These are phyloP conservation scores for Lasiosphaeris hirsuta DNA, from an alignment of 495 filamentous ascomycete species.

Conservation along the genomic window DNA sequence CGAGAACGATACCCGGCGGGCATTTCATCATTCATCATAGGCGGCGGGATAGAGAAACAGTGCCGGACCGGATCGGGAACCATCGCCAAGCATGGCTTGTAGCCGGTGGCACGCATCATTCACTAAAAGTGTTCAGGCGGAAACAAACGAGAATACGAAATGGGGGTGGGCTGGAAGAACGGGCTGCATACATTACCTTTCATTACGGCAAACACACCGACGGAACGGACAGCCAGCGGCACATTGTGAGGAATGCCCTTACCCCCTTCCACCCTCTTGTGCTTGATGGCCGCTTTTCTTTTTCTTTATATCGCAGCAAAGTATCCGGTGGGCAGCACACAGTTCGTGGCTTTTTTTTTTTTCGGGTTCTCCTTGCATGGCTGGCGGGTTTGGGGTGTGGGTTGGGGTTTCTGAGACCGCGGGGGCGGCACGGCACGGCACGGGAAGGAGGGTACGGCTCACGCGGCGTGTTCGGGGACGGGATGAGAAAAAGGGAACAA, in stretches of 20 bases:
- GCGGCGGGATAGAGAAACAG: no score
- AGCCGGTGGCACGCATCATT: no score
- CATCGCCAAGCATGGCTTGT: no score
- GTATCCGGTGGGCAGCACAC: conserved; percentile 1
- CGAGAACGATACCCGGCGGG: no score
- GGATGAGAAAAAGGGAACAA: conserved; percentile 4
- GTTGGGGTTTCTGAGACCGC: conserved; percentile 16
- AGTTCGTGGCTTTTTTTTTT: background rate
- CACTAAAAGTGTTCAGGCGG: no score
- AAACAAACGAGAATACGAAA: background rate
- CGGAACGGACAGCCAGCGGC: background rate
- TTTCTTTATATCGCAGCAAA: background rate
- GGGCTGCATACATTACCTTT: conserved; percentile 19
- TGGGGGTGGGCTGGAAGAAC: conserved; percentile 9
- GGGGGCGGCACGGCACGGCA: conserved; percentile 23
- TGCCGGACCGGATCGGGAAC: no score
- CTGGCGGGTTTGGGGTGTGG: conserved; percentile 2
- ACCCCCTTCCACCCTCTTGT: background rate
- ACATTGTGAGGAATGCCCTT: background rate
- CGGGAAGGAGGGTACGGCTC: conserved; percentile 14
- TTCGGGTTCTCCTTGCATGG: conserved; percentile 5
- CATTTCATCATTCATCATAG: no score
- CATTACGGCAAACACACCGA: background rate
- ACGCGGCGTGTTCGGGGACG: conserved; percentile 1
- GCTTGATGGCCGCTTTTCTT: background rate